Evolutionary conservation across 371 early-diverging fungal genomes (phyloP), one percentile per base, ranked within the genome.

Genomic region (Batkoa obscura): DNA sequence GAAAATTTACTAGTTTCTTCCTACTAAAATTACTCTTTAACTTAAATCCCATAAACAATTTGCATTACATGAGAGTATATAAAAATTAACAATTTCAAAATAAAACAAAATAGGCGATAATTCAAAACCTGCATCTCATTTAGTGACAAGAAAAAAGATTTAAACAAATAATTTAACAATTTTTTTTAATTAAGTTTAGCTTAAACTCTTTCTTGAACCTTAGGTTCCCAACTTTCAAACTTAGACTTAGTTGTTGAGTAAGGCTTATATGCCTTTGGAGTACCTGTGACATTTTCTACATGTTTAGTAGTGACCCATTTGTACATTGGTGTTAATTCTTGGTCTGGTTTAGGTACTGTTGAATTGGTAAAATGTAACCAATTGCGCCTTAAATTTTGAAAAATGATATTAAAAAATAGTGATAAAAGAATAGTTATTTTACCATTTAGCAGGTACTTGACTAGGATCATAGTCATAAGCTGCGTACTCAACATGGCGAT

Each of bases 371-470:
- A 77, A 67, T 81, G 83, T 50, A 93, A 72, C 95, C 95, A 94
- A 63, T 83, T 9, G 17, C 47, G 47, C 47, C 47, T 47, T 47
- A 15, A 47, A 47, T 13, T 13, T 17, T 47, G 17, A 15, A 8
- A 13, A 13, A 15, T 13, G 8, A 15, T 17, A 47, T 13, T 13
- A 15, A 8, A 6, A 13, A 15, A 8, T 8, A 47, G 17, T 9
- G 30, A 6, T 13, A 9, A 47, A 47, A 47, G 6, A 15, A 47
- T 13, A 4, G 35, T 1, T 0, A 33, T 55, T 59, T 75, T 47
- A 86, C 90, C 95, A 94, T 70, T 86, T 86, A 43, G 95, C 83
- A 32, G 91, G 82, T 56, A 93, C 80, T 68, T 86, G 84, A 42
- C 76, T 74, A 37, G 83, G 74, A 63, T 93, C 92, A 47, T 60